Percentiles rank a stretch among this genome's conserved stretches.
phyloP scores from a whole-genome alignment of 495 filamentous ascomycete species.

The Penicillium samsonianum region DNA sequence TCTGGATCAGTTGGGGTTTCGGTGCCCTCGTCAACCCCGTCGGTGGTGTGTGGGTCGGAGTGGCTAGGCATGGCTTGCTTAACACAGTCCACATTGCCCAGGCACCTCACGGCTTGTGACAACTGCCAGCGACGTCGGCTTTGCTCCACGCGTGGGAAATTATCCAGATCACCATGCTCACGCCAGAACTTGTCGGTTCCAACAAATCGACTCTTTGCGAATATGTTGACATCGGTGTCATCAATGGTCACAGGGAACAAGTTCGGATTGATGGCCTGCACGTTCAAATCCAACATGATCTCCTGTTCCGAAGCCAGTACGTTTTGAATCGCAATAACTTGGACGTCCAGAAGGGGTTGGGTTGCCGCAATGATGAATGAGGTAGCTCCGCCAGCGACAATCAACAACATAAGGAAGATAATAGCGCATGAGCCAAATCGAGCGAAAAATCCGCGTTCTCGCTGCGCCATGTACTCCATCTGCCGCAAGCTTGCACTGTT shows the following conservation, averaged over 20 bases:
- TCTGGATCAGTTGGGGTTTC: slow-evolving; percentile 70
- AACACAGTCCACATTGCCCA: slow-evolving; percentile 27
- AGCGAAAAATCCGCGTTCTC: slow-evolving; percentile 63
- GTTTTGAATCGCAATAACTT: slow-evolving; percentile 75
- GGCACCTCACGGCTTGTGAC: slow-evolving; percentile 34
- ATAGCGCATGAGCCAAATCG: slow-evolving; percentile 80
- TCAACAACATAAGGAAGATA: slow-evolving; percentile 68
- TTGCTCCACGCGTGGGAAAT: slow-evolving; percentile 39
- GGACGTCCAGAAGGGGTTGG: slow-evolving; percentile 78
- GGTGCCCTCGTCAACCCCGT: slow-evolving; percentile 65
- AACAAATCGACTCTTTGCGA: slow-evolving; percentile 87
- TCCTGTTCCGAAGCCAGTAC: slow-evolving; percentile 93
- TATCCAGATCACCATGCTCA: slow-evolving; percentile 47
- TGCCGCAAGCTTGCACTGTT: slow-evolving; percentile 65
- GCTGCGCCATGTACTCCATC: slow-evolving; percentile 72
- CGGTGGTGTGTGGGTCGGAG: slow-evolving; percentile 15
- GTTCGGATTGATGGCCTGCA: slow-evolving; percentile 88
- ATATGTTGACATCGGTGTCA: slow-evolving; percentile 84
- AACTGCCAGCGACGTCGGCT: slow-evolving; percentile 39
- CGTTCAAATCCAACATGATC: slow-evolving; percentile 90
- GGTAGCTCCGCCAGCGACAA: slow-evolving; percentile 76
- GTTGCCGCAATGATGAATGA: slow-evolving; percentile 89
- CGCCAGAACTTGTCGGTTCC: slow-evolving; percentile 76
- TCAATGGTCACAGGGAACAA: slow-evolving; percentile 80
- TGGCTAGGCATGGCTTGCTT: slow-evolving; percentile 17